Evolutionary conservation across 495 filamentous ascomycete genomes (phyloP), one percentile per base, ranked within the genome.

Genomic region (Amphirosellinia nigrospora): DNA sequence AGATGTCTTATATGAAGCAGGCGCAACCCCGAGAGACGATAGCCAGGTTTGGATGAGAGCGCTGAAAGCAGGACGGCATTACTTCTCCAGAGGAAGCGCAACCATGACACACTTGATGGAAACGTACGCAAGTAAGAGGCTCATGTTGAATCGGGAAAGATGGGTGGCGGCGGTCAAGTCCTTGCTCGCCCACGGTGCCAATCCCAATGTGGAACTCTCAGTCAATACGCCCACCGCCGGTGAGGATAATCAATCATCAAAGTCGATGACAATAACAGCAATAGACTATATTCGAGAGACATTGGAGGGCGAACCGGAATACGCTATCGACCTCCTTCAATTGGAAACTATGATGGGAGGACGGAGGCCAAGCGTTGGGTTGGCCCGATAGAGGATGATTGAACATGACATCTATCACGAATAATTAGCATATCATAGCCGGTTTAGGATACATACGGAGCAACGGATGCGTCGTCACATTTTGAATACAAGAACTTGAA

Each of bases 51-150:
- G 72, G 68, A 28, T 55, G 8, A 72, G 68, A 36, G 77, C 77
- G 7, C 64, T 79, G 0, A 77, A 73, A 60, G 71, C 73, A 6
- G 77, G 77, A 10, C 69, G 73, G 0, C 72, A 77, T 21, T 79
- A 79, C 67, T 79, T 79, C 72, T 74, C 73, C 4, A 41, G 77
- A n/a, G 73, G 71, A 13, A 79, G 75, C 62, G 64, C 72, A 9
- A 75, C 77, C 8, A 79, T 79, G 77, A 73, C 77, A 26, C 77
- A 77, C 30, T 56, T 79, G 60, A 65, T 77, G 30, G 73, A 79
- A 48, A 75, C 75, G 2, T 74, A 68, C 41, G 71, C 73, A 7
- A 77, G 73, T 72, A 61, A 73, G 59, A 68, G 75, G 36, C 59
- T 79, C 11, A 75, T 75, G 75, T 52, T 73, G 38, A 79, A 79